phyloP scores from a whole-genome alignment of 192 early-diverging fungal genomes.

The Haplosporangium gracile region DNA sequence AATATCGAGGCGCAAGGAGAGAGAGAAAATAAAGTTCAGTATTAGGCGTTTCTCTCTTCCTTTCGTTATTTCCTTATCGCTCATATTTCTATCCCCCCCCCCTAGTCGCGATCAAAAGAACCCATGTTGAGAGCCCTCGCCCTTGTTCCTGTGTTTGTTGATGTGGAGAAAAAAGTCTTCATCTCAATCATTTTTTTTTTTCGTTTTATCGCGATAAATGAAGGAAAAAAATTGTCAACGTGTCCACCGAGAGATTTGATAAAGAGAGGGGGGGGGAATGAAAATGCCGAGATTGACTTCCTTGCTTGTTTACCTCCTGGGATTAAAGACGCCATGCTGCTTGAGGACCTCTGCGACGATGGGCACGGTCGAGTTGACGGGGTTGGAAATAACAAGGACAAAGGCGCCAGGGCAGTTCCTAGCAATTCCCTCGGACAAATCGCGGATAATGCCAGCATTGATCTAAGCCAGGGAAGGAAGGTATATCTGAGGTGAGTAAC shows the following conservation, averaged over 20 bases:
- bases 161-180: conserved; percentile 45
- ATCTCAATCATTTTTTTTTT: background rate
- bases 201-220: background rate
- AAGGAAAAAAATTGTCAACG: background rate
- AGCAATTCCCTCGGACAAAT: conserved; percentile 83
- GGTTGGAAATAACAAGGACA: conserved; percentile 92
- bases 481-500: background rate
- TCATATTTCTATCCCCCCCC: background rate
- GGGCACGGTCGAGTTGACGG: conserved; percentile 98
- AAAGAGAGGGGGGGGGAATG: too few relatives aligned
- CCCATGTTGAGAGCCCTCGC: conserved; percentile 1
- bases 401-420: conserved; percentile 82
- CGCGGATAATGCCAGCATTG: conserved; percentile 94
- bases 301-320: conserved; percentile 62
- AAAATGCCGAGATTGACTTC: background rate
- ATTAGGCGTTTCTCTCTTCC: background rate
- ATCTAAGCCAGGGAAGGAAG: conserved; percentile 64
- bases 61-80: background rate
- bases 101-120: conserved; percentile 58
- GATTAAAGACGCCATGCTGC: conserved; percentile 88
- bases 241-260: background rate
- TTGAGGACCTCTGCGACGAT: conserved; percentile 94
- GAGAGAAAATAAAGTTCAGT: background rate
- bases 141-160: background rate
- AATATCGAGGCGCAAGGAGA: background rate